Conservation (phyloP, 306 rosid species). For the Fagus sylvatica region DNA sequence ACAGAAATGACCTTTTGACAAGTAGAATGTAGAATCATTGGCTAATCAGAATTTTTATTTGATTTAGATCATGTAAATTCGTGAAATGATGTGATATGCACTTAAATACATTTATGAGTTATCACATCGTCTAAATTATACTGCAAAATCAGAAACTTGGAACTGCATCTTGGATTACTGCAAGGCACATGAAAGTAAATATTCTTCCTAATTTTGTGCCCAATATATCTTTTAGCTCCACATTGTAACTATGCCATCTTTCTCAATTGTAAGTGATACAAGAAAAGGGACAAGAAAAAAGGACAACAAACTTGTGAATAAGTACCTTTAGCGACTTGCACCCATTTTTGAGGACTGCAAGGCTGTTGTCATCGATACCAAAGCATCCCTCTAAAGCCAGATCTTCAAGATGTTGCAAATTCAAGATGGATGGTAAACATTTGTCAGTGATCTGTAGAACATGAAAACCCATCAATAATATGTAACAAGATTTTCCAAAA, state of each 20-base stretch:
- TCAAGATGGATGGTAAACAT: conserved; percentile 75
- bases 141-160: not conserved
- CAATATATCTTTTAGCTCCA: not conserved
- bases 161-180: not conserved
- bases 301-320: conserved; percentile 20
- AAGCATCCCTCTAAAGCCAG: conserved; percentile 88
- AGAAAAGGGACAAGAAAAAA: not conserved
- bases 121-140: not conserved
- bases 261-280: not conserved
- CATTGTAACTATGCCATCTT: not conserved
- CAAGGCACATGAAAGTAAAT: not conserved
- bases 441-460: conserved; percentile 72
- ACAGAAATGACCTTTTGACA: conserved; percentile 4
- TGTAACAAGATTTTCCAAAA: conserved; percentile 17
- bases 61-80: not conserved
- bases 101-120: not conserved
- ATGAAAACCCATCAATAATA: conserved; percentile 8
- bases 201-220: not conserved
- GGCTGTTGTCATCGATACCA: conserved; percentile 72
- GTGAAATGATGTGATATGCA: not conserved
- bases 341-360: conserved; percentile 56
- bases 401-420: conserved; percentile 77
- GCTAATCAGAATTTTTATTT: not conserved
- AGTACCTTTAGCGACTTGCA: conserved; percentile 83
- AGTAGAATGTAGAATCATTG: not conserved